Percentiles rank a stretch among this genome's conserved stretches.
phyloP scores from a whole-genome alignment of 148 eudicot species.

The Dianthus caryophyllus region DNA sequence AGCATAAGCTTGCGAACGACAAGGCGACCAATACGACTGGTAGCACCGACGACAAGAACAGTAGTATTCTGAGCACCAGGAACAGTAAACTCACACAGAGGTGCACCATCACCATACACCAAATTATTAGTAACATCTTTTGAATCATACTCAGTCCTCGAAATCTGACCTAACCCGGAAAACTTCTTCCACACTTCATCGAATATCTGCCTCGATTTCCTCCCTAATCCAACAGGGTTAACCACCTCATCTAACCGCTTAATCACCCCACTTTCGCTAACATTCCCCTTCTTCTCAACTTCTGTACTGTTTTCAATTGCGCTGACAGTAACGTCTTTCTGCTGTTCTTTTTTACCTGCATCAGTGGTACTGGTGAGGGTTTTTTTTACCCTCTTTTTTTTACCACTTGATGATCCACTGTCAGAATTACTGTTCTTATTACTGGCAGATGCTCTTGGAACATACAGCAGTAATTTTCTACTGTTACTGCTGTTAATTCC shows the following conservation, averaged over 20 bases:
- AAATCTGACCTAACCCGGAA: constrained; percentile 81
- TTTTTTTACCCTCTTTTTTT: constrained; percentile 19
- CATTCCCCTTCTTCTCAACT: constrained; percentile 14
- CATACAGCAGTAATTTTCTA: constrained; percentile 3
- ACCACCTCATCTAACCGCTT: constrained; percentile 79
- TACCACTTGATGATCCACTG: constrained; percentile 4
- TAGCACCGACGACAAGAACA: constrained; percentile 92
- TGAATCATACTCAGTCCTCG: constrained; percentile 59
- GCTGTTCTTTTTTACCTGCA: constrained; percentile 24
- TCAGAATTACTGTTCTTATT: constrained; percentile 6
- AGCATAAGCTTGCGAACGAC: constrained; percentile 97
- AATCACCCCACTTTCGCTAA: constrained; percentile 30
- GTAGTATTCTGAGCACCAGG: constrained; percentile 98
- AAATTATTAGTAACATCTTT: constrained; percentile 31
- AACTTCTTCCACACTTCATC: constrained; percentile 94
- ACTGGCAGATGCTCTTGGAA: constrained; percentile 29
- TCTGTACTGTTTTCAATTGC: constrained; percentile 20
- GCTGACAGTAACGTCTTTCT: neutral
- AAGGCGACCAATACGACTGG: constrained; percentile 89
- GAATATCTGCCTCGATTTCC: constrained; percentile 80
- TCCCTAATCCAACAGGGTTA: constrained; percentile 88
- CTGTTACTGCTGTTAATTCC: constrained; percentile 6
- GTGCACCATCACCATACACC: constrained; percentile 56
- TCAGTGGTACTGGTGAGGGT: constrained; percentile 13
- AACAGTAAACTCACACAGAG: constrained; percentile 77